Conservation (phyloP, 2,329 filamentous ascomycete genomes). For the Colletotrichum scovillei region DNA sequence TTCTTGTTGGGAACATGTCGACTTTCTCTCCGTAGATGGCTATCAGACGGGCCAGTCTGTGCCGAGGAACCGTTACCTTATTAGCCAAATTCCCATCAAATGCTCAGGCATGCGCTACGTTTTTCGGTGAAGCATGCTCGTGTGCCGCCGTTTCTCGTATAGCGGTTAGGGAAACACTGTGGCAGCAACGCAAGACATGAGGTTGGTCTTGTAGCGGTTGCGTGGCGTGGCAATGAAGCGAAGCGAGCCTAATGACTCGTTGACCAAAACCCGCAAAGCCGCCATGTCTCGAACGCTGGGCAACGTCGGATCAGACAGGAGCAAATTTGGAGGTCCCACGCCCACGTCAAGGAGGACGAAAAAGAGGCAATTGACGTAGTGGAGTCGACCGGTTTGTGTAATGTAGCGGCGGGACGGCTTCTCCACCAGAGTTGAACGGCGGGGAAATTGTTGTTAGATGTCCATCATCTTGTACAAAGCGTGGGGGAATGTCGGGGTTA, state of each 20-base stretch:
- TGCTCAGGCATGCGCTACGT: background rate
- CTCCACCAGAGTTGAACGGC: constrained; percentile 23
- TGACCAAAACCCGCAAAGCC: background rate
- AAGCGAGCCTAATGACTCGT: constrained; percentile 26
- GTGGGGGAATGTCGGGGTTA: constrained; percentile 8
- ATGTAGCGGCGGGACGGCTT: constrained; percentile 24
- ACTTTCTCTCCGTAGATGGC: background rate
- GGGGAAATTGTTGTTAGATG: constrained; percentile 8
- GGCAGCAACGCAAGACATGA: background rate
- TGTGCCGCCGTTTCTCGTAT: background rate
- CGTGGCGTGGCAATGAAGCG: background rate
- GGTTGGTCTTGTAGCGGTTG: background rate
- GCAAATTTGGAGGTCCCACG: background rate
- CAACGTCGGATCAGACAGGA: constrained; percentile 13
- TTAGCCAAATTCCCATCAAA: background rate
- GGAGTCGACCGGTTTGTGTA: constrained; percentile 10
- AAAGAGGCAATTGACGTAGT: constrained; percentile 26
- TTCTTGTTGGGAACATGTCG: background rate
- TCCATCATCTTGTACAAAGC: constrained; percentile 5
- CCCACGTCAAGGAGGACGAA: constrained; percentile 5
- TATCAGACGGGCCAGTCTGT: background rate
- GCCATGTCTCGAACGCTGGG: constrained; percentile 20
- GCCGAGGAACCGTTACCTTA: background rate
- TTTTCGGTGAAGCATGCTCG: background rate
- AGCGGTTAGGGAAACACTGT: background rate